Conservation (phyloP, 2,329 filamentous ascomycete species). For the Colletotrichum viniferum region DNA sequence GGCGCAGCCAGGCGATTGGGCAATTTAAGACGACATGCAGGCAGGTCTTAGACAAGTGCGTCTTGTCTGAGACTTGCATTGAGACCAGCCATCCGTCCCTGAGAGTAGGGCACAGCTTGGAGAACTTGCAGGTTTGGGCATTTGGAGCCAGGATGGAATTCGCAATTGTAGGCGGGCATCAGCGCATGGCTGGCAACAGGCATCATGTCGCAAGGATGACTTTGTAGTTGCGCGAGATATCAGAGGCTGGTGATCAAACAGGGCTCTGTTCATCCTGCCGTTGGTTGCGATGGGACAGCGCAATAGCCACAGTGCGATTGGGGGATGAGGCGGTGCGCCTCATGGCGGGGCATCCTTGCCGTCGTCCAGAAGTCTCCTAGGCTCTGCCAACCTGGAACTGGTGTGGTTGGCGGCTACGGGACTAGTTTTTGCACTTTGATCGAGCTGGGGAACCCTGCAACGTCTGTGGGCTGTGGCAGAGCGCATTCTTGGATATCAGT, state of each 20-base stretch:
- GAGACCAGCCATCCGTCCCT: slow-evolving; percentile 2
- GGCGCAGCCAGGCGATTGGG: neutral
- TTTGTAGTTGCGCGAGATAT: neutral
- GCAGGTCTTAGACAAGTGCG: slow-evolving; percentile 3
- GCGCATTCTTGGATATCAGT: neutral
- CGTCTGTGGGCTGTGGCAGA: neutral
- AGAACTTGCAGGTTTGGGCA: neutral
- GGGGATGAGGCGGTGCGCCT: slow-evolving; percentile 7
- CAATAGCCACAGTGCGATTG: neutral
- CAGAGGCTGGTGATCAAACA: neutral
- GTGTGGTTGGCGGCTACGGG: neutral
- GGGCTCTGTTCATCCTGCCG: neutral
- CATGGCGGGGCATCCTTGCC: slow-evolving; percentile 1
- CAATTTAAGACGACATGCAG: neutral
- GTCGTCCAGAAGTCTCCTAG: neutral
- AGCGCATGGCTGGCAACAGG: neutral
- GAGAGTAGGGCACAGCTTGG: neutral
- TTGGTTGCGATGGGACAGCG: neutral
- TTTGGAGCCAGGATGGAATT: neutral
- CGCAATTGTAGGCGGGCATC: neutral
- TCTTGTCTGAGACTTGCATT: slow-evolving; percentile 15
- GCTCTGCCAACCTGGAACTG: neutral
- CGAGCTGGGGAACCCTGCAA: neutral
- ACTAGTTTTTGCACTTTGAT: neutral
- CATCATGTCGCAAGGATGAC: neutral